Base-by-base conservation (phyloP, 1,284 basidiomycete species). In the Neonothopanus nambi region DNA sequence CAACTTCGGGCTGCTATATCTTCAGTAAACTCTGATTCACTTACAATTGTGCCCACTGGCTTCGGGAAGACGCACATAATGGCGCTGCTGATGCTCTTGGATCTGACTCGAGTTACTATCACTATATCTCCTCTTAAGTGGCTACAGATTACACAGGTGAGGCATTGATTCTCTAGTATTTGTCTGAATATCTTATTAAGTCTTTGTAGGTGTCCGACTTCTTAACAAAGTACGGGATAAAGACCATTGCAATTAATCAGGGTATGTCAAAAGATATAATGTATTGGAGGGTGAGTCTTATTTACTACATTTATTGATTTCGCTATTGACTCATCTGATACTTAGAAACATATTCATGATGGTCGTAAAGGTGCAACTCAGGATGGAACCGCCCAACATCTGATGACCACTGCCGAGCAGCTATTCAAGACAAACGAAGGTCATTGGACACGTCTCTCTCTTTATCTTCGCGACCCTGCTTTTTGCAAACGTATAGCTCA, bases 391-490 rank as follows among this genome's bases (percentile, higher is more conserved):
- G 46, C 46, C 5, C 28, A 35, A 20, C 46, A 48, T 21, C 26
- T 48, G 6, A 48, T 48, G 12, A n/a, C 23, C n/a, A 48, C 47
- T 23, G 47, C 47, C 15, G 47, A 48, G 20, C 47, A 48, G 24
- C 36, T 48, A 8, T 39, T 24, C 5, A 47, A 48, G 24, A 38
- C 33, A 20, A 18, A 4, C 20, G 18, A 38, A 7, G 47, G 47
- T 6, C 47, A 48, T 24, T 48, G 20, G 13, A 48, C 30, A 6
- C 28, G 26, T 3, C 15, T 48, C 17, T 33, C 35, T 2, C 21
- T 39, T 13, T 23, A 38, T 23, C 35, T 38, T 21, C 47, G 36
- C 36, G 21, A 39, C 13, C 17, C 8, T 3, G 3, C 33, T 11
- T 48, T 48, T 26, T 18, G 21, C 3, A 33, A 23, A n/a, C 47